Evolutionary conservation across 1,284 basidiomycete species (phyloP), one percentile per base, ranked within the genome.

Genomic region (Cronartium ribicola): DNA sequence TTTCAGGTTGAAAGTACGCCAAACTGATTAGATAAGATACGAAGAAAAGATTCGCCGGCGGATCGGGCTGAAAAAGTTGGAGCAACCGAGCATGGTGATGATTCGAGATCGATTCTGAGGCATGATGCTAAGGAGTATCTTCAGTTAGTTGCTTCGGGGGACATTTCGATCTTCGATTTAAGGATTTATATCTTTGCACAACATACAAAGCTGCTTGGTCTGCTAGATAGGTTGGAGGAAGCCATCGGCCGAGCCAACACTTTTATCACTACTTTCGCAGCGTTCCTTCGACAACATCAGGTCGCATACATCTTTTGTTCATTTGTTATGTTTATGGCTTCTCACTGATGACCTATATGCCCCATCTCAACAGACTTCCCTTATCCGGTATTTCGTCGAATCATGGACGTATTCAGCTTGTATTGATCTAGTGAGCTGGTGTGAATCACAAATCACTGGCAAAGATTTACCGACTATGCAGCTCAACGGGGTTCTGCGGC

Each of bases 401-500:
- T 90, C 90, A 0, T 98, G 96, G 95, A 90, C 87, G 29, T 98
- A 93, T 81, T 92, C 91, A 10, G 92, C 93, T 0, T 89, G 92
- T 29, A 84, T 95, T 69, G 92, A 90, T 78, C 88, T 90, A 57
- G 88, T 95, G 13, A 88, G 92, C 20, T 88, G 90, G 78, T 92
- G 90, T 78, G 90, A 94, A 78, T 82, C 84, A 4, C 94, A 92
- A 91, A 85, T 87, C 80, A 88, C 83, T 80, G 87, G 76, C 78
- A 76, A 77, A 36, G 75, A 78, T 44, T 77, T 77, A 62, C 71
- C 79, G 37, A 78, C 74, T 46, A 75, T 77, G 0, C 76, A 78
- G 0, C 79, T 79, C 55, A 79, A 82, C 29, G 76, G 78, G 1
- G 80, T 81, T 3, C 76, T 85, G 29, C 91, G 92, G 79, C 66